A percentile compares a stretch with the other conserved stretches of the same genome.
Conservation (phyloP, 495 filamentous ascomycete species). For the Penicillium waksmanii region DNA sequence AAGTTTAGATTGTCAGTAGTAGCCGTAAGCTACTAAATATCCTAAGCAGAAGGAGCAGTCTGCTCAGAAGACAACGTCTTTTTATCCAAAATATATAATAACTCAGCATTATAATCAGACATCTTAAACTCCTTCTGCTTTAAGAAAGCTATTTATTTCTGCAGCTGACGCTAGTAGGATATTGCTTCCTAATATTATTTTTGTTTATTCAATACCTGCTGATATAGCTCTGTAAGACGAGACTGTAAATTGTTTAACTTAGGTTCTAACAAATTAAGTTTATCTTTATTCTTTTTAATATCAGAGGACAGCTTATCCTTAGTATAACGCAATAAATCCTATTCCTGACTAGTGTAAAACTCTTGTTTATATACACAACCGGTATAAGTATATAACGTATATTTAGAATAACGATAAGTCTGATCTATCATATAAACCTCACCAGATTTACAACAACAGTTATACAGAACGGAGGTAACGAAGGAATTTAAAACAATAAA, state of each 20-base stretch:
- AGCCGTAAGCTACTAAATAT: neutral
- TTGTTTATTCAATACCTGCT: neutral
- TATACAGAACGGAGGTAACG: neutral
- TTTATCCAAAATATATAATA: neutral
- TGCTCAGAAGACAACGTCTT: neutral
- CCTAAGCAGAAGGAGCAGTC: neutral
- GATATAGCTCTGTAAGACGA: neutral
- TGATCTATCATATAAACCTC: neutral
- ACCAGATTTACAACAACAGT: neutral
- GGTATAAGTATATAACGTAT: neutral
- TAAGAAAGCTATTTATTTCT: neutral
- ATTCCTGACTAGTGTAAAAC: neutral
- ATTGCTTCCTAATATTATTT: neutral
- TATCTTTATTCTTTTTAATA: neutral
- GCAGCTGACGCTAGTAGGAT: neutral
- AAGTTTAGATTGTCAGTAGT: neutral
- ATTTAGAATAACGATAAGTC: neutral
- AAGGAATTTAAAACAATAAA: neutral
- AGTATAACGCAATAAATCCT: neutral
- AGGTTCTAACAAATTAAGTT: neutral
- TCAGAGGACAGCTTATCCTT: neutral
- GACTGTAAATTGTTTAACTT: neutral
- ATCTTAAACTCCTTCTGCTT: neutral
- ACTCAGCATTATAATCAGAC: neutral
- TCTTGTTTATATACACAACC: neutral